Percentiles rank a stretch among this genome's conserved stretches.
Evolutionary conservation across 2,329 filamentous ascomycete genomes (phyloP).

Genomic region (Paecilomyces formosus): DNA sequence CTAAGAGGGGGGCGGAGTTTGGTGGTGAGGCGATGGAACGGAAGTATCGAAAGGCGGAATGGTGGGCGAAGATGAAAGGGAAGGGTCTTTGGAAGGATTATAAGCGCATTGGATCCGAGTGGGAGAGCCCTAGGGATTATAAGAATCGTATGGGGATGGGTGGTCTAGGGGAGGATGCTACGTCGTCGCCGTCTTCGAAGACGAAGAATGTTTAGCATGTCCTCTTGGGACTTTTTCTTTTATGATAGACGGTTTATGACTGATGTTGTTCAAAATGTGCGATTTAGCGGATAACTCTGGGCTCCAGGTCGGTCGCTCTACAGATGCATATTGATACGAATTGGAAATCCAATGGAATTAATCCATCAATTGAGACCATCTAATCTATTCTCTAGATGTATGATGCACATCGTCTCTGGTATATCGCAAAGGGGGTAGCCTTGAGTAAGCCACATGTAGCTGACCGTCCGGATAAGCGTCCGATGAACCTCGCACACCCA

Average conservation of each 20-base stretch:
- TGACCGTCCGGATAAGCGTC: neutral
- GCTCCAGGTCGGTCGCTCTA: neutral
- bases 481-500: neutral
- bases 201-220: neutral
- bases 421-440: neutral
- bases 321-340: neutral
- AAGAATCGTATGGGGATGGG: slow-evolving; percentile 55
- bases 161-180: slow-evolving; percentile 26
- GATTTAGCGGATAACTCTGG: neutral
- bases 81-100: slow-evolving; percentile 65
- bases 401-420: neutral
- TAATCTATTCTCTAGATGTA: neutral
- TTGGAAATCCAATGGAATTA: neutral
- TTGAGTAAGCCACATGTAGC: neutral
- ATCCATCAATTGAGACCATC: neutral
- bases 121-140: slow-evolving; percentile 82
- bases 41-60: slow-evolving; percentile 41
- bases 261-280: neutral
- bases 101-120: slow-evolving; percentile 45
- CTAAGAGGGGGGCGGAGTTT: slow-evolving; percentile 83
- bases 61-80: slow-evolving; percentile 55
- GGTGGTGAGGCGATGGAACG: slow-evolving; percentile 55
- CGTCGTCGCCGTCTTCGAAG: neutral
- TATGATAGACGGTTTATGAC: neutral
- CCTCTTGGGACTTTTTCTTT: neutral